phyloP scores from a whole-genome alignment of 345 rosid genomes.

The Citrus hindsii region DNA sequence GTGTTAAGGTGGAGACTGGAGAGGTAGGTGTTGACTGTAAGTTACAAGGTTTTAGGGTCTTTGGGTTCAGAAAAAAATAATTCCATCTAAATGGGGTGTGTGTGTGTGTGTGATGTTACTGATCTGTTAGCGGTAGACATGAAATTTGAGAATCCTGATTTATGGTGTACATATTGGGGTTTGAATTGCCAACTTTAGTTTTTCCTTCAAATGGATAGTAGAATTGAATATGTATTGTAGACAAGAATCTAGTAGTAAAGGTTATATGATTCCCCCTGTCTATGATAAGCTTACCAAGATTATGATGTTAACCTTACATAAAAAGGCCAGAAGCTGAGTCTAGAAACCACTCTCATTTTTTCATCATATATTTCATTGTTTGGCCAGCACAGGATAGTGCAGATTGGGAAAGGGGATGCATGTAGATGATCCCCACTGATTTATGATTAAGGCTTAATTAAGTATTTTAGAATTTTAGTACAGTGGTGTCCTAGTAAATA shows the following conservation, averaged over 20 bases:
- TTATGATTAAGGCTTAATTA: not conserved
- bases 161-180: not conserved
- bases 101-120: not conserved
- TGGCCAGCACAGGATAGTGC: not conserved
- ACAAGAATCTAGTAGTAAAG: not conserved
- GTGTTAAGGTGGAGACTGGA: not conserved
- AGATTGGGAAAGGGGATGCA: not conserved
- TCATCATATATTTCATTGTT: not conserved
- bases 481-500: not conserved
- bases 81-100: not conserved
- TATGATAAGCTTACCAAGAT: not conserved
- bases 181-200: not conserved
- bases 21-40: not conserved
- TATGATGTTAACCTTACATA: not conserved
- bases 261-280: not conserved
- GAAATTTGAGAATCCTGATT: not conserved
- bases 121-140: not conserved
- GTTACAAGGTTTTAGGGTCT: not conserved
- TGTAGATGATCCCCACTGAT: not conserved
- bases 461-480: not conserved
- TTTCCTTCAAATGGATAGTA: not conserved
- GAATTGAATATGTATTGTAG: not conserved
- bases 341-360: not conserved
- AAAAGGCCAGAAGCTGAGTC: not conserved
- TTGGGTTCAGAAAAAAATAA: not conserved